Evolutionary conservation across 176 grass and related monocot species (phyloP), one percentile per base, ranked within the genome.

Genomic region (Oryza glumipatula): DNA sequence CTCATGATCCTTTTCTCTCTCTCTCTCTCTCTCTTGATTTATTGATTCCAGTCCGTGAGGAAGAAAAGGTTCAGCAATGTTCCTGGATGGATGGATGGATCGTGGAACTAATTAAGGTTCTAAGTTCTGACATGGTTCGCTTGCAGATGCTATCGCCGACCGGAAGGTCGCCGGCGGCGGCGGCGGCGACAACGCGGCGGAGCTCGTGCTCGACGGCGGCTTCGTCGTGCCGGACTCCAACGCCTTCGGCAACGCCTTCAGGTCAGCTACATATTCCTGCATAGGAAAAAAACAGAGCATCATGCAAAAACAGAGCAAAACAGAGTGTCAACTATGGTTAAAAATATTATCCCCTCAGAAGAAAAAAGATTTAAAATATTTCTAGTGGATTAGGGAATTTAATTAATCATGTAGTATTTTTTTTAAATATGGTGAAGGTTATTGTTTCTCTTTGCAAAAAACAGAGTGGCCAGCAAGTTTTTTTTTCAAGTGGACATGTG

Each of bases 211-310:
- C 4, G 87, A 98, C 71, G 93, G 65, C 67, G 93, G 91, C 52
- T 98, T 98, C 63, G 70, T 90, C 68, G 48, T 94, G 69, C 93
- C 96, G 69, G 93, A 90, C 24, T 45, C 86, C 23, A 98, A 98
- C 74, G 87, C 96, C 13, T 98, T 98, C 66, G 96, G 96, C 22
- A 64, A 84, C 28, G 81, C 87, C 81, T 98, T 98, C 80, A 95
- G 96, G 96, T 98, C 45, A 32, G 2, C 28, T 30, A 2, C 28
- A 30, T 32, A 32, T 32, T 32, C 30, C 30, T 32, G 30, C 2
- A 32, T 32, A 32, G 30, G 30, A 32, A 3, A 32, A 54, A 7
- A 56, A 10, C 9, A 30, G 45, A 54, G 26, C 21, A 6, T 13
- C 0, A 38, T 17, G n/a, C 15, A 16, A 21, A 54, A 76, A 7